A percentile compares a stretch with the other conserved stretches of the same genome.
These are phyloP conservation scores for Limnanthes douglasii DNA, from an alignment of 345 rosid genomes.

Conservation along the genomic window DNA sequence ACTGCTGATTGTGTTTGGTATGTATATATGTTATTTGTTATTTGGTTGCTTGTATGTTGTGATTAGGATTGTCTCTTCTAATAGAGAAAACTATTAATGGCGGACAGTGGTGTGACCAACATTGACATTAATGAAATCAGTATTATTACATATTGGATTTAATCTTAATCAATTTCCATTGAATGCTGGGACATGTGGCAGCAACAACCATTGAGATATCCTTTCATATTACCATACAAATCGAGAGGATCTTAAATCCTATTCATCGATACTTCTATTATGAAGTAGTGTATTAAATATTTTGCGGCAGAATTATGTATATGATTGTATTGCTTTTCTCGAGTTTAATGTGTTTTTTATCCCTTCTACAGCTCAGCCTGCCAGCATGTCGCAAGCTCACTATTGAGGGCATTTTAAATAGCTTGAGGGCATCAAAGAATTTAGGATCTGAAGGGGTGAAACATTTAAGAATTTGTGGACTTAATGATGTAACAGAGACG, in stretches of 20 bases:
- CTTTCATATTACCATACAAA: no score
- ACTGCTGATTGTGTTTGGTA: no score
- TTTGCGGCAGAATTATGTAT: not conserved
- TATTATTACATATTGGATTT: no score
- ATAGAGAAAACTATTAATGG: no score
- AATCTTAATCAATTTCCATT: no score
- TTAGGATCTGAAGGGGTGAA: slow-evolving; percentile 36
- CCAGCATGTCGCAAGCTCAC: slow-evolving; percentile 82
- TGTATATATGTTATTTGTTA: no score
- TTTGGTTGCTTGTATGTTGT: no score
- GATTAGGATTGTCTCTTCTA: no score
- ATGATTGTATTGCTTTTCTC: not conserved
- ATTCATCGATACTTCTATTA: not conserved
- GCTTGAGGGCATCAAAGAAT: slow-evolving; percentile 41
- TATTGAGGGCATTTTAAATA: slow-evolving; percentile 45
- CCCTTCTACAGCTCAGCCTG: slow-evolving; percentile 50
- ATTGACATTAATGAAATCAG: no score
- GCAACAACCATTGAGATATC: no score
- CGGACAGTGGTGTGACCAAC: no score
- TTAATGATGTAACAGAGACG: slow-evolving; percentile 49
- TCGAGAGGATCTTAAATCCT: not conserved
- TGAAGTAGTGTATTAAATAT: slow-evolving; percentile 7
- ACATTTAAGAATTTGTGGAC: slow-evolving; percentile 64
- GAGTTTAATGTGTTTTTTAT: not conserved
- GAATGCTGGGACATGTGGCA: no score